These are phyloP conservation scores for Aciculoconidium aculeatum DNA, from an alignment of 805 yeast species.

Conservation along the genomic window DNA sequence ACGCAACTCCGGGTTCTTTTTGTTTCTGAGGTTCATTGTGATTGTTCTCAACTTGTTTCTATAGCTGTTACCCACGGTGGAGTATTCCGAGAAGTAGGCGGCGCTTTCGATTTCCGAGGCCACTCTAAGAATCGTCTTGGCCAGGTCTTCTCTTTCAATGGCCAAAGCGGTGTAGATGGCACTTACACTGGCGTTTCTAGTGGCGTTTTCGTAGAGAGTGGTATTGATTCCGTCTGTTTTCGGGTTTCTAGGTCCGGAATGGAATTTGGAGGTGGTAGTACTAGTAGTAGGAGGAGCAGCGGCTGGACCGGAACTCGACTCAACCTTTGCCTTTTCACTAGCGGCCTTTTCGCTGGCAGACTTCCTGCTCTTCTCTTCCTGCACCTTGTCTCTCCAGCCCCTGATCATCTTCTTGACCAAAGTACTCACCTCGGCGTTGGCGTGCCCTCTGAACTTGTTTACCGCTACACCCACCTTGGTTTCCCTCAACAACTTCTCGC, in stretches of 20 bases:
- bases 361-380: constrained; percentile 50
- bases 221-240: constrained; percentile 75
- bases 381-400: constrained; percentile 87
- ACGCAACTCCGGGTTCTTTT: constrained; percentile 83
- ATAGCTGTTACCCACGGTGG: constrained; percentile 55
- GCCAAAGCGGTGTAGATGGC: constrained; percentile 89
- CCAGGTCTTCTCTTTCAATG: constrained; percentile 57
- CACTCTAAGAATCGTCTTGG: constrained; percentile 54
- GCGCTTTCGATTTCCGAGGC: constrained; percentile 71
- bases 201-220: constrained; percentile 62
- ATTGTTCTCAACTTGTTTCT: constrained; percentile 81
- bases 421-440: constrained; percentile 59
- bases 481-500: constrained; percentile 80
- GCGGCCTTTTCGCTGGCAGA: constrained; percentile 13
- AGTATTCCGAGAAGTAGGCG: constrained; percentile 56
- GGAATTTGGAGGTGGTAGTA: constrained; percentile 34
- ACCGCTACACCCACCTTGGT: constrained; percentile 98
- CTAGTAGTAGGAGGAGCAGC: constrained; percentile 13
- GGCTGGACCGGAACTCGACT: constrained; percentile 3
- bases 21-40: constrained; percentile 81
- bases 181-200: constrained; percentile 77
- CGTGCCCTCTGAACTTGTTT: constrained; percentile 71
- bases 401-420: constrained; percentile 79
- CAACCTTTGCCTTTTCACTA: constrained; percentile 4
- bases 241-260: constrained; percentile 62